Conservation (phyloP, 2,329 filamentous ascomycete species). For the Epichloe sylvatica region DNA sequence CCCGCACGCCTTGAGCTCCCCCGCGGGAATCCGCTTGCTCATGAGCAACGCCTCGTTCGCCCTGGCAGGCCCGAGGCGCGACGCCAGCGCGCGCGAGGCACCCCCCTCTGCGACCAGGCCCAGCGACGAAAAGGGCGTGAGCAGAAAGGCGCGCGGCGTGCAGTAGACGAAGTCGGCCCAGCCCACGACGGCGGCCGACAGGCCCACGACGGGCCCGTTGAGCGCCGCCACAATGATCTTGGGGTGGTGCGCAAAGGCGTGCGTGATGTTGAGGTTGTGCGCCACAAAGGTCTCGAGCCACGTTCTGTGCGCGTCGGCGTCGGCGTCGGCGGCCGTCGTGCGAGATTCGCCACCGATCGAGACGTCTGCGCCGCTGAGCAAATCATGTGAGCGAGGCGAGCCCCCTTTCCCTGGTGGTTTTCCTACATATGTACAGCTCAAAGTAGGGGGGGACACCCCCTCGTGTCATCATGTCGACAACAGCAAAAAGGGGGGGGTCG, state of each 20-base stretch:
- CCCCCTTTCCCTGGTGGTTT: no score
- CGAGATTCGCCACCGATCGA: slow-evolving; percentile 35
- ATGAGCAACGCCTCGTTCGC: slow-evolving; percentile 91
- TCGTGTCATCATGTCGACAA: no score
- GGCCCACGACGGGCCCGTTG: slow-evolving; percentile 81
- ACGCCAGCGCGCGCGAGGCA: slow-evolving; percentile 63
- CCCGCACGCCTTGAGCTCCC: slow-evolving; percentile 60
- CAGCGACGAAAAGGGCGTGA: slow-evolving; percentile 82
- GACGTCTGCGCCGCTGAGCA: slow-evolving; percentile 62
- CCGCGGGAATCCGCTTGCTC: slow-evolving; percentile 60
- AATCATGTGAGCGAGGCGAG: no score
- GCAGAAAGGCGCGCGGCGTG: slow-evolving; percentile 64
- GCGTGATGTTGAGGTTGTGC: slow-evolving; percentile 80
- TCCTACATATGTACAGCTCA: no score
- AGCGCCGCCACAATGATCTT: slow-evolving; percentile 86
- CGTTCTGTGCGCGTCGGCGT: slow-evolving; percentile 29
- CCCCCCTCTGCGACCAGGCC: slow-evolving; percentile 80
- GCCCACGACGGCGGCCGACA: slow-evolving; percentile 69
- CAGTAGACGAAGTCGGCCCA: slow-evolving; percentile 90
- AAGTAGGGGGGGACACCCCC: no score
- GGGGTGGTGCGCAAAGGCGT: slow-evolving; percentile 82
- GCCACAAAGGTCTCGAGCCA: slow-evolving; percentile 61
- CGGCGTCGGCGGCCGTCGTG: slow-evolving; percentile 22
- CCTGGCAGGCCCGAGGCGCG: slow-evolving; percentile 63
- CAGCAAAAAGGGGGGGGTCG: background rate